phyloP scores from a whole-genome alignment of 169 alveolate species.

The Plasmodium sp. region DNA sequence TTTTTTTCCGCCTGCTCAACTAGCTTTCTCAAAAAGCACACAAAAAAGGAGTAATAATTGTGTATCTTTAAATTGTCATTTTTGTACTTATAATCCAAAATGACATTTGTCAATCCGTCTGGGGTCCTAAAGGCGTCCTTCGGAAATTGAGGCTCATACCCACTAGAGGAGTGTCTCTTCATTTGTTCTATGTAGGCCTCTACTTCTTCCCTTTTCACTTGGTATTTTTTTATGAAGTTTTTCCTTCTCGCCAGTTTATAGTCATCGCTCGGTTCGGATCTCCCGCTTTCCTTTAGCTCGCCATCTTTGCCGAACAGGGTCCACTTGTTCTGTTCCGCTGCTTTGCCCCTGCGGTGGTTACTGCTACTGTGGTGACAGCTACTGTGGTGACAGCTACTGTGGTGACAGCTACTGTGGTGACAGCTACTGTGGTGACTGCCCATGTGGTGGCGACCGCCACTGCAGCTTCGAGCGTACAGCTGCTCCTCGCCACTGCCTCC shows the following conservation, averaged over 20 bases:
- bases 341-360: background rate
- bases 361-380: too few species aligned
- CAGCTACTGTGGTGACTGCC: too few species aligned
- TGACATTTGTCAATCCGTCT: conserved; percentile 65
- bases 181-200: conserved; percentile 26
- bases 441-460: background rate
- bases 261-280: background rate
- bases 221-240: conserved; percentile 38
- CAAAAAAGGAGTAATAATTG: conserved; percentile 63
- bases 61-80: conserved; percentile 71
- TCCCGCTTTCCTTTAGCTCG: background rate
- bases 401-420: too few species aligned
- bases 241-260: conserved; percentile 37
- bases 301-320: background rate
- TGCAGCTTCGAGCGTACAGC: background rate
- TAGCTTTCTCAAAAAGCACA: conserved; percentile 40
- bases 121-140: conserved; percentile 72
- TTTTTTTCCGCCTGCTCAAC: conserved; percentile 3
- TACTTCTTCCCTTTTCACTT: conserved; percentile 64
- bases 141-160: conserved; percentile 72
- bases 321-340: background rate
- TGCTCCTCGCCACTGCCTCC: background rate
- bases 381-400: too few species aligned
- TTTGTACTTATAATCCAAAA: conserved; percentile 67
- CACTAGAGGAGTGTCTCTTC: conserved; percentile 29